A percentile compares a stretch with the other conserved stretches of the same genome.
These are phyloP conservation scores for Abelmoschus esculentus DNA, from an alignment of 345 rosid genomes.

Conservation along the genomic window DNA sequence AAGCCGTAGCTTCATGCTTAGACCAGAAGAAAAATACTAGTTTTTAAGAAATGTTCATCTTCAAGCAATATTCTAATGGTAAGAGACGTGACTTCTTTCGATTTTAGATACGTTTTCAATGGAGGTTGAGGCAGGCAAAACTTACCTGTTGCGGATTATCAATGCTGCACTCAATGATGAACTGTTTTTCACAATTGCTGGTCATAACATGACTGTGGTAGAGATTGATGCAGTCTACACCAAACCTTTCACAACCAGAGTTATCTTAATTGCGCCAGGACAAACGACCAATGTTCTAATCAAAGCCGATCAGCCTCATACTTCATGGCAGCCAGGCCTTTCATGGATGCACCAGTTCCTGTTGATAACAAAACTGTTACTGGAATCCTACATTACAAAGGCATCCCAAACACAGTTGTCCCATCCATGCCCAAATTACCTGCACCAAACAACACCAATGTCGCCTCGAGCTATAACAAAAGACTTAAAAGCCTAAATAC, in stretches of 20 bases:
- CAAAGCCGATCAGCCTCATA: slow-evolving; percentile 36
- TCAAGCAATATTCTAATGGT: neutral
- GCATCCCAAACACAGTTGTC: slow-evolving; percentile 20
- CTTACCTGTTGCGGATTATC: neutral
- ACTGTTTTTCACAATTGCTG: neutral
- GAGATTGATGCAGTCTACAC: neutral
- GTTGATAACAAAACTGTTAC: slow-evolving; percentile 32
- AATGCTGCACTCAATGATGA: neutral
- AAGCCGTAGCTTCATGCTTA: neutral
- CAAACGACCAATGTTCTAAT: slow-evolving; percentile 65
- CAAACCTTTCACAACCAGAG: neutral
- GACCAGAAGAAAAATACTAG: neutral
- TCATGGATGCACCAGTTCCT: neutral
- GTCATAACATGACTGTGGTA: neutral
- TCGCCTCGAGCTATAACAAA: neutral
- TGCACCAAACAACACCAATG: neutral
- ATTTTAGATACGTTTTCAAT: slow-evolving; percentile 29
- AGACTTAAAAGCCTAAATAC: neutral
- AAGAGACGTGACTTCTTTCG: neutral
- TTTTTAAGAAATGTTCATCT: neutral
- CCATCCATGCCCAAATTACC: slow-evolving; percentile 21
- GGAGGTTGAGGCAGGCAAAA: neutral
- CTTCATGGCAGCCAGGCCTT: slow-evolving; percentile 13
- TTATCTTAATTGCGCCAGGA: slow-evolving; percentile 38
- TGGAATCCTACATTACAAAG: slow-evolving; percentile 43